Evolutionary conservation across 2,329 filamentous ascomycete genomes (phyloP).

Genomic region (Scedosporium boydii): DNA sequence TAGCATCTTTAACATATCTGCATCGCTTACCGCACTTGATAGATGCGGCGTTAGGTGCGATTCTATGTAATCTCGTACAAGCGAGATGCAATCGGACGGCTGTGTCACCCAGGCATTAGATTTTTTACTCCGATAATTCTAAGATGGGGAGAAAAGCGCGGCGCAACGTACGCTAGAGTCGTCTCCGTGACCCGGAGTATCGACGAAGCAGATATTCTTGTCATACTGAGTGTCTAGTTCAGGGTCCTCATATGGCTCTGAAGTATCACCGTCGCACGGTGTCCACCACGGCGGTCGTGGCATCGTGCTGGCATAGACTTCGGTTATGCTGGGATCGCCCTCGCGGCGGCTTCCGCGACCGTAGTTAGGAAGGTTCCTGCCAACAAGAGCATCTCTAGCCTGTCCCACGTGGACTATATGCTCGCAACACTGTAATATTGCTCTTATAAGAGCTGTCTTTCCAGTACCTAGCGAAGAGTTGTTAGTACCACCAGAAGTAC

Average conservation of each 20-base stretch:
- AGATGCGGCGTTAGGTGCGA: slow-evolving; percentile 38
- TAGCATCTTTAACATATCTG: slow-evolving; percentile 66
- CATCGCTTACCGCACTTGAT: slow-evolving; percentile 2
- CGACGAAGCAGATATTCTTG: slow-evolving; percentile 87
- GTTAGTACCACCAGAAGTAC: not conserved
- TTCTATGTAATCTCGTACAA: slow-evolving; percentile 59
- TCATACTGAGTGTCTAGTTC: slow-evolving; percentile 62
- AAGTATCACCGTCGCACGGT: slow-evolving; percentile 51
- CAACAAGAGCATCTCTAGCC: not conserved
- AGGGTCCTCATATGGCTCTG: slow-evolving; percentile 33
- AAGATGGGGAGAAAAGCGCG: not conserved
- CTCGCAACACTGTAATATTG: slow-evolving; percentile 75
- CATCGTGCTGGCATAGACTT: slow-evolving; percentile 71
- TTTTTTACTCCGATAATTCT: not conserved
- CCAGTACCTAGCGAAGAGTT: slow-evolving; percentile 52
- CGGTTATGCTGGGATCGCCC: slow-evolving; percentile 34
- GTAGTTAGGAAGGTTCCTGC: slow-evolving; percentile 6
- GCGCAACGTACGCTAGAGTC: slow-evolving; percentile 11
- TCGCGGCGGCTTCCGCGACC: slow-evolving; percentile 4
- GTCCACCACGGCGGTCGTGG: slow-evolving; percentile 88
- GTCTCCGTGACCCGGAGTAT: slow-evolving; percentile 48
- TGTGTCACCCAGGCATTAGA: not conserved
- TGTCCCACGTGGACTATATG: slow-evolving; percentile 92
- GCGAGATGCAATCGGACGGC: slow-evolving; percentile 48
- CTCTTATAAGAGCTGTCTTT: slow-evolving; percentile 82